Evolutionary conservation across 495 filamentous ascomycete genomes (phyloP).

Genomic region (Penicillium steckii): DNA sequence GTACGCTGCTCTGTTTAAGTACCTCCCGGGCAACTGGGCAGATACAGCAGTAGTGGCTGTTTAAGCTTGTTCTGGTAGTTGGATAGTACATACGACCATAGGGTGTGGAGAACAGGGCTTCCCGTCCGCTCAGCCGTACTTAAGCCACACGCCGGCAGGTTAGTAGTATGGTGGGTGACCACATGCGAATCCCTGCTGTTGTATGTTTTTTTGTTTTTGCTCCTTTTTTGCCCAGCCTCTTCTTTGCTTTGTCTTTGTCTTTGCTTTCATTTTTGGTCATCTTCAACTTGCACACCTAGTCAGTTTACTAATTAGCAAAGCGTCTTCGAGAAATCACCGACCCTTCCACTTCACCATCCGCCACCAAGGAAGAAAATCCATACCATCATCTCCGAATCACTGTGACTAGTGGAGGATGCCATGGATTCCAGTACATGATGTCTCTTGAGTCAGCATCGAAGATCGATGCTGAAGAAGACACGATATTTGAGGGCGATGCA

Average conservation of each 20-base stretch:
- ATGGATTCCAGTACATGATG: slow-evolving; percentile 98
- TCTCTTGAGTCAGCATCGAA: slow-evolving; percentile 63
- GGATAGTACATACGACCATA: slow-evolving; percentile 45
- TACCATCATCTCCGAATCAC: slow-evolving; percentile 82
- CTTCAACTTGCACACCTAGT: neutral
- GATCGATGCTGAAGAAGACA: slow-evolving; percentile 74
- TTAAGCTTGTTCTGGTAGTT: slow-evolving; percentile 8
- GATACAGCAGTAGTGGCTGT: neutral
- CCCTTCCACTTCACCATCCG: slow-evolving; percentile 39
- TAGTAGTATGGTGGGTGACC: slow-evolving; percentile 53
- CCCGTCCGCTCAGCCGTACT: slow-evolving; percentile 51
- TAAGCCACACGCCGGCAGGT: slow-evolving; percentile 50
- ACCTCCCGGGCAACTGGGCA: neutral
- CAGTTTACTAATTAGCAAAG: slow-evolving; percentile 32
- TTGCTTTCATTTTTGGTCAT: slow-evolving; percentile 5
- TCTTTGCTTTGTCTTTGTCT: slow-evolving; percentile 29
- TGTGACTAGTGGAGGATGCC: slow-evolving; percentile 90
- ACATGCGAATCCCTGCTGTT: slow-evolving; percentile 51
- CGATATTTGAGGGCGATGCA: slow-evolving; percentile 46
- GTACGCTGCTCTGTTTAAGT: neutral
- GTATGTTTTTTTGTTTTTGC: slow-evolving; percentile 39
- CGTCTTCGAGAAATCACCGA: slow-evolving; percentile 65
- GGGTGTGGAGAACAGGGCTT: slow-evolving; percentile 53
- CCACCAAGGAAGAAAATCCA: slow-evolving; percentile 70
- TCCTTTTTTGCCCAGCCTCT: neutral